phyloP scores from a whole-genome alignment of 495 filamentous ascomycete genomes.

The Mytilinidion resinicola region DNA sequence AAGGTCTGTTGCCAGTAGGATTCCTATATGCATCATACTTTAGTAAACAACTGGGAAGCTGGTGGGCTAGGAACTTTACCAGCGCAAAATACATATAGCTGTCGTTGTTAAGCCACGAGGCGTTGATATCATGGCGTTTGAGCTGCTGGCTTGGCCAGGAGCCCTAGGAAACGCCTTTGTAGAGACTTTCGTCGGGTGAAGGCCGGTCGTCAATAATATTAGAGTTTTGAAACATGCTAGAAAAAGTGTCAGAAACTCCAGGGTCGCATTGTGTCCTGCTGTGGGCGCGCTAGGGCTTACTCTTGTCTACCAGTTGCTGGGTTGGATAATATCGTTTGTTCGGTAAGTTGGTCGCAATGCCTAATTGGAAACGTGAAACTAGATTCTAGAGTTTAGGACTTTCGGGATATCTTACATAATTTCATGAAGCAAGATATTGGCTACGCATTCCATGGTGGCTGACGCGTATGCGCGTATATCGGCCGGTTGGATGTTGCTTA shows the following conservation, averaged over 20 bases:
- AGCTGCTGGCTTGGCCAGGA: background rate
- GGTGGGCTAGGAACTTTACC: too few species aligned
- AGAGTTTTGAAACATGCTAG: background rate
- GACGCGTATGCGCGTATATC: background rate
- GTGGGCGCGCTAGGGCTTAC: too few species aligned
- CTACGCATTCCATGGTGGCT: background rate
- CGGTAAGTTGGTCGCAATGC: background rate
- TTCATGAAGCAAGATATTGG: background rate
- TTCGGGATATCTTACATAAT: background rate
- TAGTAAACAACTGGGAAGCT: too few species aligned
- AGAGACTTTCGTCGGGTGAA: background rate
- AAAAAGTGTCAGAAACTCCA: background rate
- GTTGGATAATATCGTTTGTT: background rate
- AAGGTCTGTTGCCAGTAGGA: too few species aligned
- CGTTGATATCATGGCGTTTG: background rate
- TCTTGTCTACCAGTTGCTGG: background rate
- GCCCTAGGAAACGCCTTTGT: background rate
- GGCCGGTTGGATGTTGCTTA: too few species aligned
- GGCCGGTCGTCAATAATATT: background rate
- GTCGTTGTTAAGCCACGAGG: background rate
- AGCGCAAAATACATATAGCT: background rate
- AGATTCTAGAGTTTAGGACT: background rate
- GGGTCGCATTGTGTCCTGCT: too few species aligned
- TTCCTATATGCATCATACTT: too few species aligned
- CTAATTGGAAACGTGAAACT: background rate